A percentile compares a stretch with the other conserved stretches of the same genome.
phyloP scores from a whole-genome alignment of 2,329 filamentous ascomycete genomes.

The Colletotrichum cereale region DNA sequence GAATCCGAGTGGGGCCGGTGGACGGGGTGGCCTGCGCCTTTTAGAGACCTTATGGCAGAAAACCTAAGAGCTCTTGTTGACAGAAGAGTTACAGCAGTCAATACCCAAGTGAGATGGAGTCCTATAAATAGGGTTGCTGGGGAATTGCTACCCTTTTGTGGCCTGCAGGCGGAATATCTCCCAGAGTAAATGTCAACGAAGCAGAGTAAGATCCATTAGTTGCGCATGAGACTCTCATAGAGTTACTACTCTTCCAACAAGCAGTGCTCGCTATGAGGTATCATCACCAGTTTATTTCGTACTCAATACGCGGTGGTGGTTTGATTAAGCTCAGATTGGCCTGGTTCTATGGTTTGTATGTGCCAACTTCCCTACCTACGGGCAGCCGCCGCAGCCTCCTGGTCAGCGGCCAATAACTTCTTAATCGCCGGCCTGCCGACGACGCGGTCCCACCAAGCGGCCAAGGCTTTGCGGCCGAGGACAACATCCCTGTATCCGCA shows the following conservation, averaged over 20 bases:
- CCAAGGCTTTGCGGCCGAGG: constrained; percentile 51
- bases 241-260: not conserved
- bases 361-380: constrained; percentile 38
- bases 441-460: constrained; percentile 57
- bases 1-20: not conserved
- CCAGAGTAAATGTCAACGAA: not conserved
- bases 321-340: not conserved
- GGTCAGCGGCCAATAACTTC: constrained; percentile 51
- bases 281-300: not conserved
- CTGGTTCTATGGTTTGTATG: not conserved
- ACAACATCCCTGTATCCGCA: constrained; percentile 55
- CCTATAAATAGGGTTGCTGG: not conserved
- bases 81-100: not conserved
- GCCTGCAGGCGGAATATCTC: not conserved
- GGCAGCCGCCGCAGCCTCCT: constrained; percentile 47
- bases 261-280: not conserved
- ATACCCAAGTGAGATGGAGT: not conserved
- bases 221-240: not conserved
- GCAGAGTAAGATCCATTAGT: not conserved
- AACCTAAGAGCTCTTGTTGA: not conserved
- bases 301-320: not conserved
- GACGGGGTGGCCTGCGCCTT: not conserved
- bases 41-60: too few species aligned
- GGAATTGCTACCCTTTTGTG: fast-evolving
- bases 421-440: constrained; percentile 53